Percentiles rank a stretch among this genome's conserved stretches.
Evolutionary conservation across 1,284 basidiomycete genomes (phyloP).

Genomic region (Cutaneotrichosporon arboriforme): DNA sequence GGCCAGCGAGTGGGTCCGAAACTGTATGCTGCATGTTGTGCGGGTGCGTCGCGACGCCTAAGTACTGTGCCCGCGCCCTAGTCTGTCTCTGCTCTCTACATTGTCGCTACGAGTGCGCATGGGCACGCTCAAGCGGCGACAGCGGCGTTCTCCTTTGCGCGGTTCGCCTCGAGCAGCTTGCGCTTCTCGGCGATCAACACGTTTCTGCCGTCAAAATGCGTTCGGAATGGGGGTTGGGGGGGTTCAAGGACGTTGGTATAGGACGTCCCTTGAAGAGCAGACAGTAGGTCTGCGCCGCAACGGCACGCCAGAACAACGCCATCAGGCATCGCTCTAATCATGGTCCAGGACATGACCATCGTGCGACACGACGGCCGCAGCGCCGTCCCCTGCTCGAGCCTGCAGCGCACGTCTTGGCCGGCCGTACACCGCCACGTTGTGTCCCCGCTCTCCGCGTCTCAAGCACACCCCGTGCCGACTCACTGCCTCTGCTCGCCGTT

Average conservation of each 20-base stretch:
- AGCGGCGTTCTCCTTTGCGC: slow-evolving; percentile 27
- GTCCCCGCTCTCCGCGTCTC: too few species aligned
- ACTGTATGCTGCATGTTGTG: slow-evolving; percentile 12
- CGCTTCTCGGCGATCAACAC: slow-evolving; percentile 30
- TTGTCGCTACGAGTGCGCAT: not conserved
- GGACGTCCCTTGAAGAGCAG: too few species aligned
- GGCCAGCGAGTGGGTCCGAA: not conserved
- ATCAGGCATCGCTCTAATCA: too few species aligned
- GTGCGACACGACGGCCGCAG: too few species aligned
- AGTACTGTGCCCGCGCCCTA: not conserved
- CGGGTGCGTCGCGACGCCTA: not conserved
- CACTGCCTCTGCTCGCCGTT: slow-evolving; percentile 42
- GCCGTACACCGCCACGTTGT: too few species aligned
- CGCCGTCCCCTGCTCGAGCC: too few species aligned
- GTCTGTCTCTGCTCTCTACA: slow-evolving; percentile 1
- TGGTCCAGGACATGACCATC: too few species aligned
- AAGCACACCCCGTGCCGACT: slow-evolving; percentile 22
- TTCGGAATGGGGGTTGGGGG: not conserved
- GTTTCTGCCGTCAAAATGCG: slow-evolving; percentile 16
- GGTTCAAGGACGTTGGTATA: too few species aligned
- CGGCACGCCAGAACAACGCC: too few species aligned
- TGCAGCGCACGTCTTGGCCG: too few species aligned
- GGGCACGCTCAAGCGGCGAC: slow-evolving; percentile 3
- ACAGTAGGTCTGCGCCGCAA: too few species aligned
- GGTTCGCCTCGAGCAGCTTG: slow-evolving; percentile 23